phyloP scores from a whole-genome alignment of 2,329 filamentous ascomycete species.

The Fusarium cicatricum region DNA sequence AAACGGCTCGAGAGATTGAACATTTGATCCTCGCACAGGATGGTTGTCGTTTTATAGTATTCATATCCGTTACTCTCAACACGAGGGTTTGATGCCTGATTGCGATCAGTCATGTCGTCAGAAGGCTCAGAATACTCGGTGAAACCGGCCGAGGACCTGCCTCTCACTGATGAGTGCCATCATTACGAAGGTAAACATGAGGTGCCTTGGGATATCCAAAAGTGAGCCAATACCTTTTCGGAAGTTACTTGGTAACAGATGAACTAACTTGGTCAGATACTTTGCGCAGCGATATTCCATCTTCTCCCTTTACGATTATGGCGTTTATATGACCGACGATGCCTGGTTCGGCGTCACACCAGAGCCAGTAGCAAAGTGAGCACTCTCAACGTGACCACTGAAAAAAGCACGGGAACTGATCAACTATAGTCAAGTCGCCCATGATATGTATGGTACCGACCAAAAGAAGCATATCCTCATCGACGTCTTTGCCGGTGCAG shows the following conservation, averaged over 20 bases:
- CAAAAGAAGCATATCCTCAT: conserved; percentile 72
- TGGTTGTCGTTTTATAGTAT: not conserved
- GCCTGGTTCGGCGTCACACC: conserved; percentile 98
- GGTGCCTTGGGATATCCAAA: conserved; percentile 84
- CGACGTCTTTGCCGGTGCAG: conserved; percentile 90
- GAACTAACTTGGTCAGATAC: conserved; percentile 66
- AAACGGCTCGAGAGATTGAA: not conserved
- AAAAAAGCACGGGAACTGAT: conserved; percentile 1
- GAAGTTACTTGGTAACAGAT: not conserved
- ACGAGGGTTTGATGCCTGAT: conserved; percentile 4
- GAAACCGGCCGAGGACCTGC: conserved; percentile 55
- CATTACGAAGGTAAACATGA: conserved; percentile 77
- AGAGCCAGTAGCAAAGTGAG: conserved; percentile 85
- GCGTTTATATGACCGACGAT: conserved; percentile 89
- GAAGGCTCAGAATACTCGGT: conserved; percentile 43
- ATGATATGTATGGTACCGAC: conserved; percentile 69
- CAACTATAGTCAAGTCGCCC: conserved; percentile 71
- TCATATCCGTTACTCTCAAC: not conserved
- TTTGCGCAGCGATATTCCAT: conserved; percentile 89
- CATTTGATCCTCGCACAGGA: not conserved
- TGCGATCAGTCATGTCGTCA: conserved; percentile 9
- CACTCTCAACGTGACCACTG: conserved; percentile 22
- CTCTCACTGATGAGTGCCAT: conserved; percentile 70
- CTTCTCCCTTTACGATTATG: conserved; percentile 87
- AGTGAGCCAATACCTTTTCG: conserved; percentile 62